phyloP scores from a whole-genome alignment of 108 stramenopile species.

The Fragilaria radians region DNA sequence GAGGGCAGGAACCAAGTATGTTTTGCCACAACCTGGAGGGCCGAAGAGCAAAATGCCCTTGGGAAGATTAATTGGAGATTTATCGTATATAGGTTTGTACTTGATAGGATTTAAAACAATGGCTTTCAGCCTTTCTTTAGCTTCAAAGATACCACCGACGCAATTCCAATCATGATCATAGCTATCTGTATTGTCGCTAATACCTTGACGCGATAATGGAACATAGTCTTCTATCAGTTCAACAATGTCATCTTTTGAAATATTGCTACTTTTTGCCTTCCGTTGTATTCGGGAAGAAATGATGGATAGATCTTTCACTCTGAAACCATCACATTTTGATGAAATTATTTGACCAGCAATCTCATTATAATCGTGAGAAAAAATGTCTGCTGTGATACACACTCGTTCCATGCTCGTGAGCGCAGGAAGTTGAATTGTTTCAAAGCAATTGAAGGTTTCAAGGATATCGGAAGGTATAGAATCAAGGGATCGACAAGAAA shows the following conservation, averaged over 20 bases:
- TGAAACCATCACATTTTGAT: not conserved
- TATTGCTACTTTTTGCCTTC: not conserved
- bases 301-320: not conserved
- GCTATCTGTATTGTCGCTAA: constrained; percentile 15
- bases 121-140: constrained; percentile 49
- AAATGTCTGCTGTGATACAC: not conserved
- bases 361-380: not conserved
- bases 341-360: not conserved
- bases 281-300: not conserved
- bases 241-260: constrained; percentile 1
- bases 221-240: constrained; percentile 16
- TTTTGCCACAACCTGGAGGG: constrained; percentile 75
- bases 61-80: constrained; percentile 58
- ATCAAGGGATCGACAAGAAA: constrained; percentile 8
- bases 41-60: constrained; percentile 76
- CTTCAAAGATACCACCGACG: constrained; percentile 69
- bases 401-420: not conserved
- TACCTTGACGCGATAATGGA: constrained; percentile 34
- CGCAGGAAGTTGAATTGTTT: not conserved
- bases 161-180: constrained; percentile 38
- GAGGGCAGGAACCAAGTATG: constrained; percentile 79
- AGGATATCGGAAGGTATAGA: not conserved
- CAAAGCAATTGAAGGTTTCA: not conserved
- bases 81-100: constrained; percentile 57
- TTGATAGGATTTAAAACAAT: constrained; percentile 58